Evolutionary conservation across 2,329 filamentous ascomycete genomes (phyloP).

Genomic region (Penicillium sp.): DNA sequence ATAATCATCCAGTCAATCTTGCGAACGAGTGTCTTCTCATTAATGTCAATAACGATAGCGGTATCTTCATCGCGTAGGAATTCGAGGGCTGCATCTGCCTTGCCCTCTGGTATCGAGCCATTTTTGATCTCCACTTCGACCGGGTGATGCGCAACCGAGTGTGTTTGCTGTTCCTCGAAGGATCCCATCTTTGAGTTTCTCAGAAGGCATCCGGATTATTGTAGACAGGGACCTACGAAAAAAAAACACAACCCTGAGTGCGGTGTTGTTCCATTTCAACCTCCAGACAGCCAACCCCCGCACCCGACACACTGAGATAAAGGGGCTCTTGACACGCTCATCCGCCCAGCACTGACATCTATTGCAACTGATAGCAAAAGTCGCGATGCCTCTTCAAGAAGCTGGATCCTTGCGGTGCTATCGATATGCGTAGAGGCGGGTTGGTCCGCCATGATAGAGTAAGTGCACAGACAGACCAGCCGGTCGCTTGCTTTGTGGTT

Average conservation of each 20-base stretch:
- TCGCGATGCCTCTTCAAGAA: conserved; percentile 6
- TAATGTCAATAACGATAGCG: conserved; percentile 29
- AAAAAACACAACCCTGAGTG: background rate
- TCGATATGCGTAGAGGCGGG: conserved; percentile 1
- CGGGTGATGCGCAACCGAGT: conserved; percentile 2
- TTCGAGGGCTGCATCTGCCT: conserved; percentile 41
- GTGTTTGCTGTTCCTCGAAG: background rate
- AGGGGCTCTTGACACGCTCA: background rate
- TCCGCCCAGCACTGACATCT: background rate
- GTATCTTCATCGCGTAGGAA: conserved; percentile 35
- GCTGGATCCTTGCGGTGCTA: background rate
- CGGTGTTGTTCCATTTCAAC: conserved; percentile 4
- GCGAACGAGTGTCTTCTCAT: conserved; percentile 36
- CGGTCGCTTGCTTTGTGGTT: background rate
- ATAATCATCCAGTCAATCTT: conserved; percentile 50
- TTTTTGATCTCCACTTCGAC: conserved; percentile 23
- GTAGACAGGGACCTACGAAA: background rate
- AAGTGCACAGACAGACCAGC: conserved; percentile 4
- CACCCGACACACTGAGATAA: conserved; percentile 1
- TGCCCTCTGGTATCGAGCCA: conserved; percentile 16
- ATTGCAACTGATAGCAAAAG: conserved; percentile 4
- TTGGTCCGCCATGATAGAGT: conserved; percentile 1
- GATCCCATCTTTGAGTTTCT: conserved; percentile 2
- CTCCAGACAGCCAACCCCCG: background rate
- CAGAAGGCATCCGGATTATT: background rate